These are phyloP conservation scores for Cetraspora pellucida DNA, from an alignment of 192 early-diverging fungal genomes.

Conservation along the genomic window DNA sequence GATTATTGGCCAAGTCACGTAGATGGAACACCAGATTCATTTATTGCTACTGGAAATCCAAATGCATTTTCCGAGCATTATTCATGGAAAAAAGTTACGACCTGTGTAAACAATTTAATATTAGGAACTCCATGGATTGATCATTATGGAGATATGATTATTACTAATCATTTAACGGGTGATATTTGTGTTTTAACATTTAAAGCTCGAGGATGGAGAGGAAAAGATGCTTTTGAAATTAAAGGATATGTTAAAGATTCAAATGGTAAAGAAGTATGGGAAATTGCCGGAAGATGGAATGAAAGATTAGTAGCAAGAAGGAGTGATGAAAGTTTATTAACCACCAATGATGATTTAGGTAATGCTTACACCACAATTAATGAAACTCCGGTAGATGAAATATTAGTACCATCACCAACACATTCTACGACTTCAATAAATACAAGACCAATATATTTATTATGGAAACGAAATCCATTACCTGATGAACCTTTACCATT, in stretches of 20 bases:
- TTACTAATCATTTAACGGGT: constrained; percentile 81
- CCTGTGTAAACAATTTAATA: constrained; percentile 85
- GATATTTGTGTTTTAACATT: constrained; percentile 78
- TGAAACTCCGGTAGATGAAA: constrained; percentile 37
- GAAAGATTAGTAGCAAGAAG: constrained; percentile 62
- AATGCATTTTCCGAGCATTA: constrained; percentile 76
- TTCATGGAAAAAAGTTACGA: constrained; percentile 86
- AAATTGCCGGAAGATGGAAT: constrained; percentile 72
- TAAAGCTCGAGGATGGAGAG: constrained; percentile 74
- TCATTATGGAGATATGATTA: constrained; percentile 83
- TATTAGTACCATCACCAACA: not conserved
- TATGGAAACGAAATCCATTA: constrained; percentile 65
- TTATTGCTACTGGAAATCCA: constrained; percentile 50
- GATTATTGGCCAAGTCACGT: constrained; percentile 38
- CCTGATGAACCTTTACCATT: constrained; percentile 60
- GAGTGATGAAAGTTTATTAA: constrained; percentile 27
- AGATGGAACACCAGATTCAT: constrained; percentile 34
- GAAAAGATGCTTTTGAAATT: constrained; percentile 65
- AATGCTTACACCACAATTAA: constrained; percentile 46
- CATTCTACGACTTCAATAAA: constrained; percentile 37
- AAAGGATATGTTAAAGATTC: constrained; percentile 57
- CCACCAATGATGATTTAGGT: constrained; percentile 45
- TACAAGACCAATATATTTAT: constrained; percentile 52
- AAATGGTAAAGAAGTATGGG: constrained; percentile 55
- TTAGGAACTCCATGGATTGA: constrained; percentile 84